Evolutionary conservation across 768 basidiomycete genomes (phyloP).

Genomic region (Lactarius sp.): DNA sequence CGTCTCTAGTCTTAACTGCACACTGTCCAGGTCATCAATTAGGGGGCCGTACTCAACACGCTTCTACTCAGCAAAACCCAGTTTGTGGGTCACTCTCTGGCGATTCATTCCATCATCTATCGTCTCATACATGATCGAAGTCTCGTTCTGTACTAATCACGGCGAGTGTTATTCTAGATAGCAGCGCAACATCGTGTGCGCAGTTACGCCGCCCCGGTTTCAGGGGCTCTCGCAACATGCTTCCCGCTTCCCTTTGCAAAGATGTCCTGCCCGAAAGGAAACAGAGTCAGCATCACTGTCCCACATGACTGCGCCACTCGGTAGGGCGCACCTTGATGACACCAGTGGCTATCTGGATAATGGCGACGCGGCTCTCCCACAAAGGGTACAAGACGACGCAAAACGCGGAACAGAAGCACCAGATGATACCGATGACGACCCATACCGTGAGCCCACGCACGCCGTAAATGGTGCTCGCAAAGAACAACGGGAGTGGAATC

Average conservation of each 20-base stretch:
- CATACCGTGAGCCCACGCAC: slow-evolving; percentile 65
- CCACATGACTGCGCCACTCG: not conserved
- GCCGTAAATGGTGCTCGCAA: slow-evolving; percentile 67
- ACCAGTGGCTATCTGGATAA: slow-evolving; percentile 54
- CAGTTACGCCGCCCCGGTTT: slow-evolving; percentile 18
- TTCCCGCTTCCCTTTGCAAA: slow-evolving; percentile 41
- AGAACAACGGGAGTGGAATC: slow-evolving; percentile 85
- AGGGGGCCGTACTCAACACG: too few relatives aligned
- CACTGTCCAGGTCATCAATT: too few relatives aligned
- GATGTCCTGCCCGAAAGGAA: slow-evolving; percentile 34
- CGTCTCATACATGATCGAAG: not conserved
- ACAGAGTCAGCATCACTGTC: not conserved
- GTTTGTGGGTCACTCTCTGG: not conserved
- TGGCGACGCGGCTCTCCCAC: slow-evolving; percentile 71
- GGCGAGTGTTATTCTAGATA: not conserved
- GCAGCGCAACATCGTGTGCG: not conserved
- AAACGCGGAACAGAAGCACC: slow-evolving; percentile 74
- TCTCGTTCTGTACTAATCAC: not conserved
- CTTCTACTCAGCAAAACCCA: not conserved
- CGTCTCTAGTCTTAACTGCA: not conserved
- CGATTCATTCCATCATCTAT: not conserved
- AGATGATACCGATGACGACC: slow-evolving; percentile 77
- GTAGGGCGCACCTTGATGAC: slow-evolving; percentile 51
- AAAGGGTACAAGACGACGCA: slow-evolving; percentile 81
- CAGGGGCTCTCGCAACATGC: slow-evolving; percentile 28